Evolutionary conservation across 1,139 yeast species (phyloP), one percentile per base, ranked within the genome.

Genomic region (Suhomyces choctaworum): DNA sequence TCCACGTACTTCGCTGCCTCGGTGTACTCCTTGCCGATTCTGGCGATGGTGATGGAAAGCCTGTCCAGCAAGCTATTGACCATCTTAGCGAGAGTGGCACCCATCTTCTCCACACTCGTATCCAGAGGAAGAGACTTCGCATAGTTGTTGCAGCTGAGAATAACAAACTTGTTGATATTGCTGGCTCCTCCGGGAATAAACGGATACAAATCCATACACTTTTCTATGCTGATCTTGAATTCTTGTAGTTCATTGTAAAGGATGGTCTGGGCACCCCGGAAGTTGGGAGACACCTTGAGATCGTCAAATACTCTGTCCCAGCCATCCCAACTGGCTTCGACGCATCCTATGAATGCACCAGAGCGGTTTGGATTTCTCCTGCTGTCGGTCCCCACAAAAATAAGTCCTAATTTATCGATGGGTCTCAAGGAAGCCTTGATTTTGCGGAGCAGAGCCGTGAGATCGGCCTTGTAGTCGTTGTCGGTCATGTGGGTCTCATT

Each of bases 271-370:
- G 46, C 41, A 5, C 40, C 40, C 10, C 42, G 30, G 15, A 38
- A 34, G 36, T 58, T 60, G 4, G 61, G 44, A 15, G 56, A 62
- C 11, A 74, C 64, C 25, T 58, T 51, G 9, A 79, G 54, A 9
- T 65, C 70, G 7, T 64, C 59, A 10, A 79, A 51, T 7, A 79
- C 49, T 2, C 65, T 63, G 17, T 62, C 58, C 83, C 86, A 79
- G 0, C 81, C 83, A 17, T 64, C 62, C 86, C 86, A 80, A 2
- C 50, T 44, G n/a, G 66, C 59, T 12, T 63, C 57, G 3, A 70
- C 66, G 49, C 79, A 73, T 0, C 86, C 85, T 36, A 77, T 63
- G 48, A 74, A 80, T 8, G 77, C 66, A 0, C 82, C 81, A 25
- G 59, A 52, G 17, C 58, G 51, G 5, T 66, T 48, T 2, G 62